Evolutionary conservation across 108 stramenopile genomes (phyloP).

Genomic region (Skeletonema potamos): DNA sequence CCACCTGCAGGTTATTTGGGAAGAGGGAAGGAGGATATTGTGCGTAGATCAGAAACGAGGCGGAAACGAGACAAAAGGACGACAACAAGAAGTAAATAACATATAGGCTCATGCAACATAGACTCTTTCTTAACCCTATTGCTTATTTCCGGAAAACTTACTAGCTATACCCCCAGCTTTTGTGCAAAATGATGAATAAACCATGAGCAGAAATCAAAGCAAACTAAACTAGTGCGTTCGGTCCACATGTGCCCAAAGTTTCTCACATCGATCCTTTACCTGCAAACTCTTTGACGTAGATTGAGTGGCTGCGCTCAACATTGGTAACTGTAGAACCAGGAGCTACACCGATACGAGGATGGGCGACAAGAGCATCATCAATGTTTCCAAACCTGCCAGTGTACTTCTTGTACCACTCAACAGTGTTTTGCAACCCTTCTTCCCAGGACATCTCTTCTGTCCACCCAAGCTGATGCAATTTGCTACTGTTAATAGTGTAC

Average conservation of each 20-base stretch:
- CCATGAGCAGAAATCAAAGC: not conserved
- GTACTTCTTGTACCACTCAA: constrained; percentile 95
- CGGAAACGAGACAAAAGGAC: constrained; percentile 14
- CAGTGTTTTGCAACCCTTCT: constrained; percentile 90
- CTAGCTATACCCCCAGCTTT: not conserved
- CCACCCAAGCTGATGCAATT: constrained; percentile 92
- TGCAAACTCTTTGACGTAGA: not conserved
- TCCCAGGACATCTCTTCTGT: constrained; percentile 93
- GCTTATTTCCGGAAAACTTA: not conserved
- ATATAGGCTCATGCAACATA: too few species aligned
- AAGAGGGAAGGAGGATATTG: not conserved
- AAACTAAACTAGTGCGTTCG: too few species aligned
- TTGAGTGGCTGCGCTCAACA: not conserved
- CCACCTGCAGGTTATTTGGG: constrained; percentile 33
- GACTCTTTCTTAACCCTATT: not conserved
- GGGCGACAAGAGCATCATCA: constrained; percentile 95
- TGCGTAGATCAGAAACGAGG: constrained; percentile 24
- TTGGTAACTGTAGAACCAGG: constrained; percentile 36
- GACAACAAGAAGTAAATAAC: not conserved
- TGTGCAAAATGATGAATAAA: not conserved
- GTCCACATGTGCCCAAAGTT: not conserved
- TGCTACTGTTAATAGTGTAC: constrained; percentile 94
- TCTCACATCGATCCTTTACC: not conserved
- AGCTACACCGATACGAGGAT: constrained; percentile 84
- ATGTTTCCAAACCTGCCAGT: constrained; percentile 93